Evolutionary conservation across 371 early-diverging fungal species (phyloP).

Genomic region (Mucor velutinosus): DNA sequence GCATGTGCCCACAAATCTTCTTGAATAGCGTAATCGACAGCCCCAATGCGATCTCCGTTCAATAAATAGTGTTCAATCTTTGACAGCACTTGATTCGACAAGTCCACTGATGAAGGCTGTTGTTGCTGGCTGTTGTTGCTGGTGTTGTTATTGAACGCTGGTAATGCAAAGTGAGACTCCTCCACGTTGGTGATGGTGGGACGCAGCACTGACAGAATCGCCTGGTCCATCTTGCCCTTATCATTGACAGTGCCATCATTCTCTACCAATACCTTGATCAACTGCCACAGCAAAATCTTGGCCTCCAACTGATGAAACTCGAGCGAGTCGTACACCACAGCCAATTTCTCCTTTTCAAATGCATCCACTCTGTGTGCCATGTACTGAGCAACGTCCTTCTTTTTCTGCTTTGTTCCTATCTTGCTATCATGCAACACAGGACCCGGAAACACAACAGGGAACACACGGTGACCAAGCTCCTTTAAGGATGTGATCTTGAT

Average conservation of each 20-base stretch:
- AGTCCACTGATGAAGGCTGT: conserved; percentile 18
- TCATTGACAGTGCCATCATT: conserved; percentile 68
- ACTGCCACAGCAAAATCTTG: conserved; percentile 59
- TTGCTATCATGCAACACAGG: conserved; percentile 64
- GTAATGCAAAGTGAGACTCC: conserved; percentile 39
- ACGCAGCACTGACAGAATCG: conserved; percentile 50
- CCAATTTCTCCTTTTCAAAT: conserved; percentile 33
- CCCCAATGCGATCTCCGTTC: conserved; percentile 74
- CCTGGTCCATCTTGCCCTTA: conserved; percentile 59
- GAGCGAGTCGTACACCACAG: conserved; percentile 25
- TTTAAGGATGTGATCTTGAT: conserved; percentile 56
- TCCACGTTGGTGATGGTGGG: conserved; percentile 28
- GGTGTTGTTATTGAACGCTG: conserved; percentile 31
- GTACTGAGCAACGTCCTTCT: conserved; percentile 65
- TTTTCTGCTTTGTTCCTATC: conserved; percentile 60
- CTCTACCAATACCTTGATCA: conserved; percentile 66
- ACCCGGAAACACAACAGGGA: conserved; percentile 41
- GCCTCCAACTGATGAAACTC: conserved; percentile 32
- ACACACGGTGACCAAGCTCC: conserved; percentile 5
- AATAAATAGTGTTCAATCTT: conserved; percentile 69
- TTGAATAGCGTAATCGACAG: conserved; percentile 73
- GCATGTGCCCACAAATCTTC: conserved; percentile 89
- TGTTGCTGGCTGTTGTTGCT: conserved; percentile 10
- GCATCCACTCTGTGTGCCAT: conserved; percentile 53
- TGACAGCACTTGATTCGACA: conserved; percentile 40